A percentile compares a stretch with the other conserved stretches of the same genome.
phyloP scores from a whole-genome alignment of 768 basidiomycete genomes.

The Clavaria fumosa region DNA sequence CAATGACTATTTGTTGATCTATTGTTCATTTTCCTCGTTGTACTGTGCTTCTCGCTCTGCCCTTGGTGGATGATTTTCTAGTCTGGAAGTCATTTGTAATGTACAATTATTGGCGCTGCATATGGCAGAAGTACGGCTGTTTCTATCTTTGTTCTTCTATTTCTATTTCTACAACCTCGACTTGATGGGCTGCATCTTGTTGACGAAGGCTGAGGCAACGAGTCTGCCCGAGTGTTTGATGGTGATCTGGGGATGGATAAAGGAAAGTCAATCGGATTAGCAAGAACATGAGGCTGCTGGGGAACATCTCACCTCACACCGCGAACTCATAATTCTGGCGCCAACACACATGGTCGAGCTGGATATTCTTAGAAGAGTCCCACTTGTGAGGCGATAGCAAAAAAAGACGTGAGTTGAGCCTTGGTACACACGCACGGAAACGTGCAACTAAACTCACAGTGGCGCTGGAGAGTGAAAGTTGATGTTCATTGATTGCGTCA shows the following conservation, averaged over 20 bases:
- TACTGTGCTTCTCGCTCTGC: no score
- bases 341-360: constrained; percentile 54
- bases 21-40: no score
- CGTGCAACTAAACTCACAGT: no score
- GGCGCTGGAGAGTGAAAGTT: constrained; percentile 56
- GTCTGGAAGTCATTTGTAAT: no score
- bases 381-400: constrained; percentile 23
- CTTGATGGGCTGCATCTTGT: constrained; percentile 52
- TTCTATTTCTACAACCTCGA: constrained; percentile 1
- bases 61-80: no score
- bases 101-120: no score
- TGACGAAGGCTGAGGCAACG: constrained; percentile 51
- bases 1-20: no score
- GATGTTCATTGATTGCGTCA: constrained; percentile 57
- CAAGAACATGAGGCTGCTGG: not conserved
- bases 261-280: not conserved
- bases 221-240: constrained; percentile 43
- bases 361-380: constrained; percentile 40
- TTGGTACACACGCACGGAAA: no score
- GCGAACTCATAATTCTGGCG: constrained; percentile 52
- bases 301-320: constrained; percentile 44
- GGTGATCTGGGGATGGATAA: constrained; percentile 27
- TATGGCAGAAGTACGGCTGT: no score
- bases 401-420: constrained; percentile 2
- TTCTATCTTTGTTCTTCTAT: no score